phyloP scores from a whole-genome alignment of 805 yeast genomes.

The Pichia occidentalis region DNA sequence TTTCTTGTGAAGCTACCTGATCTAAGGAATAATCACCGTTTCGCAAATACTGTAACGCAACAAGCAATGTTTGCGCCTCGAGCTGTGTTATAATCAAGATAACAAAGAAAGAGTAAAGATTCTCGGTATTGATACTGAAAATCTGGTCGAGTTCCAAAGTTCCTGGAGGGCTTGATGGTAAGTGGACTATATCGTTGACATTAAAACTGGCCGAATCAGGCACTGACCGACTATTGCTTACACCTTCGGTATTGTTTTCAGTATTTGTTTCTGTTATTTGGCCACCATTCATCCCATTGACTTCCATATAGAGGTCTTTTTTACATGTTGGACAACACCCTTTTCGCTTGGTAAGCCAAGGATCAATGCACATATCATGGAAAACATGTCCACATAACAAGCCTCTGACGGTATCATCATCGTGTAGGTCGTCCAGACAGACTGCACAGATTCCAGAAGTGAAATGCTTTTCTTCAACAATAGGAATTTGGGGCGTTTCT shows the following conservation, averaged over 20 bases:
- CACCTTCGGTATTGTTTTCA: constrained; percentile 12
- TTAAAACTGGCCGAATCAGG: neutral
- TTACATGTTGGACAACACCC: constrained; percentile 86
- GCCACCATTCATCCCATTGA: constrained; percentile 13
- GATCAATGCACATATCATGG: constrained; percentile 73
- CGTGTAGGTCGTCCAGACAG: constrained; percentile 61
- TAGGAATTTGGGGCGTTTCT: constrained; percentile 1
- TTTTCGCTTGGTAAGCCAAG: constrained; percentile 69
- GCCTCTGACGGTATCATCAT: constrained; percentile 61
- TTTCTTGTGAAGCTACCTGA: neutral
- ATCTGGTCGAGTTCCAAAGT: constrained; percentile 23
- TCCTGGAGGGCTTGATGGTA: constrained; percentile 12
- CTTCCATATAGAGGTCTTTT: constrained; percentile 37
- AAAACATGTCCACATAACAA: constrained; percentile 78
- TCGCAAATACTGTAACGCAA: constrained; percentile 13
- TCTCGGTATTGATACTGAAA: constrained; percentile 8
- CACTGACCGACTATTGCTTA: no score
- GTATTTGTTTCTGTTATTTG: constrained; percentile 9
- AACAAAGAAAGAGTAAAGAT: constrained; percentile 10
- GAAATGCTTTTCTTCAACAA: constrained; percentile 33
- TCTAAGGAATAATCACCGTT: constrained; percentile 9
- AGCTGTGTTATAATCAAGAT: constrained; percentile 11
- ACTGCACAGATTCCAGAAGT: constrained; percentile 73
- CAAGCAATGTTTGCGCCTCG: constrained; percentile 17
- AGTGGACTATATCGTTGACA: constrained; percentile 3